phyloP scores from a whole-genome alignment of 2,329 filamentous ascomycete genomes.

The Mariannaea sp. region DNA sequence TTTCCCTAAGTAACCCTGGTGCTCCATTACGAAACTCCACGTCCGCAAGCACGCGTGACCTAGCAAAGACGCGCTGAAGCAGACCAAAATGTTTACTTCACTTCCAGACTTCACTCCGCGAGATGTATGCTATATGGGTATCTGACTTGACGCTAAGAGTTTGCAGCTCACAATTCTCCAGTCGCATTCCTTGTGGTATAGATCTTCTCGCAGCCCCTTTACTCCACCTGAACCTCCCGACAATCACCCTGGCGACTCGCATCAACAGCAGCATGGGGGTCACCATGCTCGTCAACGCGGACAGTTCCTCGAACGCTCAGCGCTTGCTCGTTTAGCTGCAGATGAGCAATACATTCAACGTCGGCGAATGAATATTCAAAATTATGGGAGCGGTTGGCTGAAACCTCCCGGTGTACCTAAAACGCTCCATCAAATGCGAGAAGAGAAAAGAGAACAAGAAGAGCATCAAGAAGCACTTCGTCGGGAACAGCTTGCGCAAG shows the following conservation, averaged over 20 bases:
- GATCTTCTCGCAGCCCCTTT: conserved; percentile 61
- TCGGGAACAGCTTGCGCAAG: conserved; percentile 71
- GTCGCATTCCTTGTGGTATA: conserved; percentile 78
- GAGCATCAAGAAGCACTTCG: conserved; percentile 79
- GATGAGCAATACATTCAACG: conserved; percentile 80
- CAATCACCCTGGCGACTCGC: conserved; percentile 37
- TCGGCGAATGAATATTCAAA: conserved; percentile 79
- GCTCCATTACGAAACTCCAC: conserved; percentile 21
- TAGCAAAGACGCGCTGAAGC: conserved; percentile 20
- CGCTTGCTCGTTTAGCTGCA: conserved; percentile 69
- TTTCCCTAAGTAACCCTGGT: conserved; percentile 21
- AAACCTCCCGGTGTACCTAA: conserved; percentile 86
- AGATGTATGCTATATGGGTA: conserved; percentile 58
- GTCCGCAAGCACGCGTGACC: conserved; percentile 14
- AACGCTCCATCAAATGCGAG: conserved; percentile 85
- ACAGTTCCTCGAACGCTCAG: conserved; percentile 59
- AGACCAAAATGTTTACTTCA: conserved; percentile 60
- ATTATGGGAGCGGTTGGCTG: conserved; percentile 90
- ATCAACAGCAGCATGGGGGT: conserved; percentile 38
- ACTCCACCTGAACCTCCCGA: conserved; percentile 43
- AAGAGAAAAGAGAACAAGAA: conserved; percentile 86
- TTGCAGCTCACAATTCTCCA: conserved; percentile 41
- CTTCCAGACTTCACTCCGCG: conserved; percentile 71
- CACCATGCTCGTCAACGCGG: conserved; percentile 46
- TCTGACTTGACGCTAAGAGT: background rate